Base-by-base conservation (phyloP, 345 rosid genomes). In the Anacardium occidentale region DNA sequence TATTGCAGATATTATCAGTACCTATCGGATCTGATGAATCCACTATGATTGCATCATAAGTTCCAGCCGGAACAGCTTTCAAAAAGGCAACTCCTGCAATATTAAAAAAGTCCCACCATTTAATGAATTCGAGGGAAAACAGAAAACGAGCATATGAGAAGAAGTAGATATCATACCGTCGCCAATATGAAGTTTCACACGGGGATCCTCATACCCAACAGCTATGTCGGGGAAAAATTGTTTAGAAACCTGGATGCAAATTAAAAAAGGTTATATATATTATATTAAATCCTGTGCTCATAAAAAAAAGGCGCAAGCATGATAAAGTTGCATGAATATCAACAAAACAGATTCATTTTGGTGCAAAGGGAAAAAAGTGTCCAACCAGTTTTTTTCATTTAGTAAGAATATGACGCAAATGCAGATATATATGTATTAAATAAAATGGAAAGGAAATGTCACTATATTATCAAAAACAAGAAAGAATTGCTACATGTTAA, bases 21-120 rank as follows among this genome's bases (percentile, higher is more conserved):
- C 97, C 98, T 1, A 92, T 92, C 0, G 98, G 98, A 59, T 94
- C 98, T 0, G 98, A 94, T 6, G 98, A 94, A 78, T 94, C 98
- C 75, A 94, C 98, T 21, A 94, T 90, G 71, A 94, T 59, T 20
- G 97, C 98, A 78, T 94, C 98, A 70, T 94, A 94, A 53, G 97
- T 89, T 74, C 93, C 98, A 73, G 77, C 88, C 50, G 88, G 80
- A 56, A 82, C 93, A 56, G 83, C 90, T 82, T 88, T 92, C 83
- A 94, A 75, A 74, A 92, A 94, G 7, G 92, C 98, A 79, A 92
- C 97, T 53, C 98, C 98, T 94, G 77, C 67, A 83, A 66, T 53
- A 62, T 57, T 74, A 56, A 55, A 45, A 3, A 62, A 68, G 4
- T 4, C 21, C 56, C n/a, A 47, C 9, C 60, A 60, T 48, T 40